phyloP scores from a whole-genome alignment of 768 basidiomycete species.

The Kondoa subrosea region DNA sequence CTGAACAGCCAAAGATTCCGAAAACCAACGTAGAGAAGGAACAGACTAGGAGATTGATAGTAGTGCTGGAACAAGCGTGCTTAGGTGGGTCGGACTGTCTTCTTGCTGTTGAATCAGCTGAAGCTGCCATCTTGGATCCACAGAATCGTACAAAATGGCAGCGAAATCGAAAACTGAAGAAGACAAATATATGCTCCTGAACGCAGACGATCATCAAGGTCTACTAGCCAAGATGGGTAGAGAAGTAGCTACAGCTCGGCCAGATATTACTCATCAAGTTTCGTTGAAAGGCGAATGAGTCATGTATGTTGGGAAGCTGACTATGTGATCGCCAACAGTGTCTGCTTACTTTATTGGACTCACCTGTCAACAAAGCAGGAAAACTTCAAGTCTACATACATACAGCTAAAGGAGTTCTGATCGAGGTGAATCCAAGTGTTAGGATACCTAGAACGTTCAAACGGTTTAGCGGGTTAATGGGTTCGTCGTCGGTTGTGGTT shows the following conservation, averaged over 20 bases:
- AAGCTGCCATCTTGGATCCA: constrained; percentile 34
- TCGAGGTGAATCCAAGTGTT: constrained; percentile 95
- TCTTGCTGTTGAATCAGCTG: constrained; percentile 36
- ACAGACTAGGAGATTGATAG: constrained; percentile 52
- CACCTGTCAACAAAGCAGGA: constrained; percentile 93
- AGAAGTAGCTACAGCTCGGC: constrained; percentile 97
- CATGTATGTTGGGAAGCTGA: neutral
- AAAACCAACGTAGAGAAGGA: constrained; percentile 36
- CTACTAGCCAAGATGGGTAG: constrained; percentile 92
- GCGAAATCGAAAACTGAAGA: constrained; percentile 45
- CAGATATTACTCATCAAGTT: constrained; percentile 98
- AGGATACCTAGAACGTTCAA: constrained; percentile 97
- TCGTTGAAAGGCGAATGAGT: constrained; percentile 2
- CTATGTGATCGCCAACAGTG: constrained; percentile 47
- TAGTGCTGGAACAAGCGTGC: constrained; percentile 84
- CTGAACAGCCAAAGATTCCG: constrained; percentile 15
- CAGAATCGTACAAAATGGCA: constrained; percentile 19
- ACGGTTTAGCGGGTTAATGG: constrained; percentile 95
- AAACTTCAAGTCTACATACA: constrained; percentile 94
- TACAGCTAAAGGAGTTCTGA: constrained; percentile 85
- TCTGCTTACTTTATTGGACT: constrained; percentile 85
- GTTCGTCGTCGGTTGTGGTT: constrained; percentile 37
- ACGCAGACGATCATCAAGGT: constrained; percentile 98
- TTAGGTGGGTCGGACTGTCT: constrained; percentile 73
- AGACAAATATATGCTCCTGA: constrained; percentile 87